Evolutionary conservation across 306 rosid species (phyloP).

Genomic region (Cicer cuneatum): DNA sequence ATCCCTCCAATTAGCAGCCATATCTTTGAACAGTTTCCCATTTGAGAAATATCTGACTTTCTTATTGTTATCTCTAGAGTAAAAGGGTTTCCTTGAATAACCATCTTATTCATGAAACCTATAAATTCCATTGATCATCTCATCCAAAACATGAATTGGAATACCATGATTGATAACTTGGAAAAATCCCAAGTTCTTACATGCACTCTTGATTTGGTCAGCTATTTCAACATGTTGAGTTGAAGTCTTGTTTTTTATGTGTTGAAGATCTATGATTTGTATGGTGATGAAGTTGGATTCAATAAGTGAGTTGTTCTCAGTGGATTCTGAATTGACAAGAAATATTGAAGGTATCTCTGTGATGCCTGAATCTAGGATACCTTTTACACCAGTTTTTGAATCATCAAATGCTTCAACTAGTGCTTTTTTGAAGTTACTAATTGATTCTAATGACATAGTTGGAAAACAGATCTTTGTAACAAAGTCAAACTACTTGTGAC

Average conservation of each 20-base stretch:
- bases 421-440: background rate
- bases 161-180: conserved; percentile 60
- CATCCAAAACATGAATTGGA: conserved; percentile 44
- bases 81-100: conserved; percentile 38
- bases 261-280: conserved; percentile 50
- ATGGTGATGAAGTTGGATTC: background rate
- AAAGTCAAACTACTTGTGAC: background rate
- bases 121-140: conserved; percentile 47
- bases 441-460: background rate
- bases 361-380: conserved; percentile 21
- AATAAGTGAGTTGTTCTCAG: background rate
- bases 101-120: conserved; percentile 56
- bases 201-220: conserved; percentile 33
- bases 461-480: background rate
- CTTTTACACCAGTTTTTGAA: conserved; percentile 37
- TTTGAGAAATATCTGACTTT: conserved; percentile 40
- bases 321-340: background rate
- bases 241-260: background rate
- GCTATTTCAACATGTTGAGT: background rate
- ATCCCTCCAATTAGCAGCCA: conserved; percentile 41
- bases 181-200: conserved; percentile 52
- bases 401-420: background rate
- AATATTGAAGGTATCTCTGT: background rate
- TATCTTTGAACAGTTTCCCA: background rate
- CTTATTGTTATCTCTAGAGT: conserved; percentile 25